phyloP scores from a whole-genome alignment of 768 basidiomycete species.

The Galerina sulciceps region DNA sequence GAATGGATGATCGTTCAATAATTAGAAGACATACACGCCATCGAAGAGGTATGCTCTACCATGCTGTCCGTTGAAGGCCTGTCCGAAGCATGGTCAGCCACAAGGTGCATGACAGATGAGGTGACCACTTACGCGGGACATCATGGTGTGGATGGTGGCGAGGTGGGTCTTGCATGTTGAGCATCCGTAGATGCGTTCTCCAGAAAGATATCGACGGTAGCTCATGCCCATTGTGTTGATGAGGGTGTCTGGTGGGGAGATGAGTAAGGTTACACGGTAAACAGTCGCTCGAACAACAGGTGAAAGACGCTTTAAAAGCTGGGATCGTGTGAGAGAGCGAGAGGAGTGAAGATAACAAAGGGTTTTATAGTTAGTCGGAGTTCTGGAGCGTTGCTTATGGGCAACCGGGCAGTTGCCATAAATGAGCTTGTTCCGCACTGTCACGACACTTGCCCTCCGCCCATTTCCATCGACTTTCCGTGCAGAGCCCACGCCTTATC shows the following conservation, averaged over 20 bases:
- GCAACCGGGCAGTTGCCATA: conserved; percentile 29
- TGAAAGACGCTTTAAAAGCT: conserved; percentile 16
- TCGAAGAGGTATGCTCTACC: conserved; percentile 95
- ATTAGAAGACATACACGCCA: conserved; percentile 69
- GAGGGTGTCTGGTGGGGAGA: conserved; percentile 44
- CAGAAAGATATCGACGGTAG: conserved; percentile 84
- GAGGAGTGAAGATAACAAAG: conserved; percentile 25
- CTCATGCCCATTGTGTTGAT: conserved; percentile 77
- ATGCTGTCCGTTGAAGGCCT: conserved; percentile 98
- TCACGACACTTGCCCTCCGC: conserved; percentile 19
- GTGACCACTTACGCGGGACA: conserved; percentile 71
- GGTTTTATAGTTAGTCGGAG: conserved; percentile 29
- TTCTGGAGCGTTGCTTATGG: conserved; percentile 24
- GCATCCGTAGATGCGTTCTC: conserved; percentile 88
- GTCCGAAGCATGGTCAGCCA: conserved; percentile 19
- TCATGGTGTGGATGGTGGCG: conserved; percentile 89
- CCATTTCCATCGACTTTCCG: conserved; percentile 21
- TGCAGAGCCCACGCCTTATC: conserved; percentile 23
- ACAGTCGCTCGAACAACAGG: conserved; percentile 6
- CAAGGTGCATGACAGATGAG: conserved; percentile 10
- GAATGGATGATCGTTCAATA: conserved; percentile 8
- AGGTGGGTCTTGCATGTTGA: conserved; percentile 87
- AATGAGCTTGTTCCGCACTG: conserved; percentile 23
- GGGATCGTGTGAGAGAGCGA: conserved; percentile 25
- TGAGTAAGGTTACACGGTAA: conserved; percentile 10